Base-by-base conservation (phyloP, 495 filamentous ascomycete species). In the Terfezia claveryi region DNA sequence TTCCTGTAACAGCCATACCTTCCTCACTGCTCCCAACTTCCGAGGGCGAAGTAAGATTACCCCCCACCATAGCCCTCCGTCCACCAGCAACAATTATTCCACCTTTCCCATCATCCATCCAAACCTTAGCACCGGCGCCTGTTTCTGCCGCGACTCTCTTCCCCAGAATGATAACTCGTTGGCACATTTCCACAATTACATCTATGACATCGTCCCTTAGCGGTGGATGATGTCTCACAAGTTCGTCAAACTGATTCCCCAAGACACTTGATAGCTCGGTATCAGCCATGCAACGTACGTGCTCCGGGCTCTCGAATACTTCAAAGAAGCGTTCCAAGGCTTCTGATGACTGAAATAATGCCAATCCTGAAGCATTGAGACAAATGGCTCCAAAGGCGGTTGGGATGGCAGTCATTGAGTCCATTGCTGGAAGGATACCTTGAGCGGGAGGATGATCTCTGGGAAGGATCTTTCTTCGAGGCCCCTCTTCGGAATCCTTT, bases 301-400 rank as follows among this genome's bases (percentile, higher is more conserved):
- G 92, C 4, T 80, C 79, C 6, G 87, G 80, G 58, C 83, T 94
- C 67, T 94, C 85, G 60, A 96, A 96, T 32, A 95, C 85, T 63
- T 94, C 85, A 57, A 96, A 85, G 68, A 87, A 99, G 59, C 74
- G 81, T 44, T 83, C 79, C 27, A 96, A 68, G 2, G 88, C 87
- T 57, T 76, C 72, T 0, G 89, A 94, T 1, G 80, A 75, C 56
- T 87, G 78, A 62, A 99, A 92, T 61, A 95, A 77, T 60, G 85
- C 80, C 73, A 94, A 79, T n/a, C 92, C 92, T 17, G 75, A 70
- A 38, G 83, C 77, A 56, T 94, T 94, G 52, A 99, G 70, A 61
- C 87, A 99, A 50, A 99, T 89, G 5, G 91, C 89, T 16, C 91
- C 89, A 64, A 95, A 82, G 6, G 88, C 87, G 52, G 79, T 74